Conservation (phyloP, 1,284 basidiomycete species). For the Boletus semigastroideus region DNA sequence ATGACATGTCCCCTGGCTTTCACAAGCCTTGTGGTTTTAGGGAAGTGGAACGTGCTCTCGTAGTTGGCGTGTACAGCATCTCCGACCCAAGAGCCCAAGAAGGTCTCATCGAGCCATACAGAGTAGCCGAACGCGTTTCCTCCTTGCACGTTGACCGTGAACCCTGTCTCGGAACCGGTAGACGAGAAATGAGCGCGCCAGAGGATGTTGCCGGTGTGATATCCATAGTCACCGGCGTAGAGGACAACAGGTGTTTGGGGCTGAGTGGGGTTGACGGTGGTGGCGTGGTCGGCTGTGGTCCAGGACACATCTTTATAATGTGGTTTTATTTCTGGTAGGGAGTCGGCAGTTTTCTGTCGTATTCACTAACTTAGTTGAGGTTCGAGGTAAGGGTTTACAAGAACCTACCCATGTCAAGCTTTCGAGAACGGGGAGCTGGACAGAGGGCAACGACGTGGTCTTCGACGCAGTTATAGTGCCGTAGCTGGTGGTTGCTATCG, state of each 20-base stretch:
- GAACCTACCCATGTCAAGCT: constrained; percentile 19
- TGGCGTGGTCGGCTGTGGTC: constrained; percentile 39
- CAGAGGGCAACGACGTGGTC: constrained; percentile 11
- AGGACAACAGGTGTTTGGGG: constrained; percentile 42
- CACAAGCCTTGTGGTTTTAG: constrained; percentile 1
- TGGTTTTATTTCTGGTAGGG: constrained; percentile 26
- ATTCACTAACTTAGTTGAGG: constrained; percentile 14
- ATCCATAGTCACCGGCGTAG: constrained; percentile 54
- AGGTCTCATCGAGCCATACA: constrained; percentile 48
- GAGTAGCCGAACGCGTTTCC: constrained; percentile 49
- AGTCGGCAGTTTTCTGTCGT: constrained; percentile 25
- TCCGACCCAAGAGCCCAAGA: constrained; percentile 50
- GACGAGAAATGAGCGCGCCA: constrained; percentile 53
- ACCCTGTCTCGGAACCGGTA: constrained; percentile 41
- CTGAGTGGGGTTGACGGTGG: constrained; percentile 39
- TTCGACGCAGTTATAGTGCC: constrained; percentile 33
- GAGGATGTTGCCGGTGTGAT: constrained; percentile 54
- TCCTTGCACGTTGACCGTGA: constrained; percentile 43
- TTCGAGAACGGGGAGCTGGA: constrained; percentile 22
- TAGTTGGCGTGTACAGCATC: constrained; percentile 36
- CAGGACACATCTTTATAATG: constrained; percentile 38
- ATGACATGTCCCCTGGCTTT: constrained; percentile 41
- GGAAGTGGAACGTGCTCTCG: constrained; percentile 33
- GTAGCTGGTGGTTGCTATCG: constrained; percentile 37
- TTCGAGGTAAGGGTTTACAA: background rate